Evolutionary conservation across 495 filamentous ascomycete species (phyloP), one percentile per base, ranked within the genome.

Genomic region (Lasiosphaeria ovina): DNA sequence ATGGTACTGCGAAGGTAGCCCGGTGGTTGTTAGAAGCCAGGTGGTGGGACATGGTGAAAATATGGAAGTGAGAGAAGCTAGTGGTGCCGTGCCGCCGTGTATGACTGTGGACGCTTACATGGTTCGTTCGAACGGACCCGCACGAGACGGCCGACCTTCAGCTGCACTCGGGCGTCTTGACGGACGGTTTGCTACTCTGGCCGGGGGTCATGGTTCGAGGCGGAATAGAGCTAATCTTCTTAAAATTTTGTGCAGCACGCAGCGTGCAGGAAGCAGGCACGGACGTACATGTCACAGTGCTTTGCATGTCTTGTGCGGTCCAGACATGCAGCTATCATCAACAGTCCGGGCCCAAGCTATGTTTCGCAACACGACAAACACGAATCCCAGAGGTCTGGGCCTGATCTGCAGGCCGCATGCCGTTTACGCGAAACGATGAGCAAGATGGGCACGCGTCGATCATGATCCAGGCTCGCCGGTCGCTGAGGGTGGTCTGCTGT

Each of bases 61-160:
- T 40, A 78, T 60, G 17, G 75, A 72, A 14, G 74, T 77, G 53
- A 78, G 69, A 9, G 73, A 70, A 31, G 69, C 68, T 17, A 78
- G 63, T 48, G 70, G 70, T 44, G 66, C 59, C 54, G 68, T 63
- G 62, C 69, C 68, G 53, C 66, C 58, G 45, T 58, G 66, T 45
- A 57, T 7, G 54, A 54, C 58, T 55, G 59, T 61, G 42, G 63
- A 50, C 40, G 59, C 57, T 63, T 60, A 57, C 64, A 70, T 68
- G 10, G 40, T 49, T 48, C 24, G 9, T 11, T 11, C 12, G 12
- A 47, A 47, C 12, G 12, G 44, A 47, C 44, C 38, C 12, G 38
- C 38, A 8, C 38, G 3, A 42, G 38, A 8, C 12, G 44, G 12
- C 44, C 44, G 4, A 3, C 44, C 12, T 11, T 14, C 12, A n/a